Percentiles rank a stretch among this genome's conserved stretches.
These are phyloP conservation scores for Xerophyta viscosa DNA, from an alignment of 106 monocot genomes.

Conservation along the genomic window DNA sequence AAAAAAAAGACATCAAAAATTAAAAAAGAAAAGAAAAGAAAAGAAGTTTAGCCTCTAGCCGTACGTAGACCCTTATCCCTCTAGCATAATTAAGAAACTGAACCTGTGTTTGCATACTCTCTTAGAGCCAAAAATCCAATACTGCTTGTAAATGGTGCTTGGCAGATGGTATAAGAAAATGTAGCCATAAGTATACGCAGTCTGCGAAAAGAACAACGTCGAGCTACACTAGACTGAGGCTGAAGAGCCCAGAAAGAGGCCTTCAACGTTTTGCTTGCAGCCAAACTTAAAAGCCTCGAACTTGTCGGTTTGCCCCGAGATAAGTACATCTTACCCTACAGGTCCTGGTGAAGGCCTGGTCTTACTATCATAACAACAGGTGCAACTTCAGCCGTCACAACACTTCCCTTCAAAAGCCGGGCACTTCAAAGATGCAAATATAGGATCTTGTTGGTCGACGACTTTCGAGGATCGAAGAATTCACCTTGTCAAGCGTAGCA, in stretches of 20 bases:
- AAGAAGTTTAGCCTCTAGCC: too few species aligned
- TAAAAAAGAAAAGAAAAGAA: too few species aligned
- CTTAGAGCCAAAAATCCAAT: constrained; percentile 16
- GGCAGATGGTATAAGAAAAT: constrained; percentile 50
- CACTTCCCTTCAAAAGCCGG: neutral
- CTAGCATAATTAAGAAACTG: constrained; percentile 11
- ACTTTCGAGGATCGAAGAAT: constrained; percentile 49
- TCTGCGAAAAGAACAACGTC: constrained; percentile 42
- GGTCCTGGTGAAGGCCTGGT: constrained; percentile 28
- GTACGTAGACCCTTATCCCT: too few species aligned
- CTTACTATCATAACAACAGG: constrained; percentile 34
- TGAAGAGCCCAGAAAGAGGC: constrained; percentile 39
- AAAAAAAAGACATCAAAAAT: too few species aligned
- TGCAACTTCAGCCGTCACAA: constrained; percentile 8
- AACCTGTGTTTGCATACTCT: constrained; percentile 14
- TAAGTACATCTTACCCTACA: constrained; percentile 40
- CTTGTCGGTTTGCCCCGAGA: constrained; percentile 17
- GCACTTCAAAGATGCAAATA: constrained; percentile 33
- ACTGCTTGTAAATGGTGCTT: constrained; percentile 6
- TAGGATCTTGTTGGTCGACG: constrained; percentile 43
- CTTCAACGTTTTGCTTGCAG: constrained; percentile 33
- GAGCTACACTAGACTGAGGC: constrained; percentile 32
- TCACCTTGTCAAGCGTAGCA: constrained; percentile 62
- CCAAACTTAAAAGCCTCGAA: constrained; percentile 33
- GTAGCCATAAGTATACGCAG: constrained; percentile 19